Conservation (phyloP, 2,329 filamentous ascomycete species). For the Aspergillus sp. region DNA sequence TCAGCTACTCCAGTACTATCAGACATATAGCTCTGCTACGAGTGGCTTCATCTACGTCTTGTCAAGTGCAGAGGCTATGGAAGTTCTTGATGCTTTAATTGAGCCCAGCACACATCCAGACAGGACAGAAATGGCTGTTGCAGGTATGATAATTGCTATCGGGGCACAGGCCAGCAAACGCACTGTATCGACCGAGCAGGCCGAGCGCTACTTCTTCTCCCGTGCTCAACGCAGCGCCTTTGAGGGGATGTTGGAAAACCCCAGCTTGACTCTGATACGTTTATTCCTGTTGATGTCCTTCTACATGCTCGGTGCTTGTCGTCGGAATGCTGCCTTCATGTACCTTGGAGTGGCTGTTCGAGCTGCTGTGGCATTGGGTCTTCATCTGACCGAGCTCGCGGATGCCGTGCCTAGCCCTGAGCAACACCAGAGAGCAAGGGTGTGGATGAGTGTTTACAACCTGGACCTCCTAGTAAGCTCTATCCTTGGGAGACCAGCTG, state of each 20-base stretch:
- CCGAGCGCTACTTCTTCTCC: constrained; percentile 48
- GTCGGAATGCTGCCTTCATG: constrained; percentile 64
- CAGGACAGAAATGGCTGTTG: constrained; percentile 33
- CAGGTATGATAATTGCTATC: constrained; percentile 55
- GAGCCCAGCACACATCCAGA: constrained; percentile 15
- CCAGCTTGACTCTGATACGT: constrained; percentile 56
- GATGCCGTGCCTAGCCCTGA: not conserved
- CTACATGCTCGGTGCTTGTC: constrained; percentile 61
- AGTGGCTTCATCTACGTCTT: constrained; percentile 44
- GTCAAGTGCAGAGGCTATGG: constrained; percentile 32
- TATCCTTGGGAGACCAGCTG: constrained; percentile 50
- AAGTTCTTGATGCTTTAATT: constrained; percentile 22
- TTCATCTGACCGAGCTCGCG: constrained; percentile 50
- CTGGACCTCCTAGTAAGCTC: constrained; percentile 53
- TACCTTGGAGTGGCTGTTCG: constrained; percentile 62
- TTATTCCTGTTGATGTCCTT: constrained; percentile 60
- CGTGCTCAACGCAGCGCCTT: constrained; percentile 54
- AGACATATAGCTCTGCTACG: constrained; percentile 37
- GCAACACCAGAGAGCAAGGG: constrained; percentile 36
- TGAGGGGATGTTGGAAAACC: constrained; percentile 55
- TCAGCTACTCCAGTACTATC: constrained; percentile 39
- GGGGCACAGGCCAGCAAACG: constrained; percentile 52
- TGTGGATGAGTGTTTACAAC: constrained; percentile 52
- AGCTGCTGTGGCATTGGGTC: constrained; percentile 59
- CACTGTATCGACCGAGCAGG: constrained; percentile 32